A percentile compares a stretch with the other conserved stretches of the same genome.
phyloP scores from a whole-genome alignment of 805 yeast genomes.

The Blastobotrys parvus region DNA sequence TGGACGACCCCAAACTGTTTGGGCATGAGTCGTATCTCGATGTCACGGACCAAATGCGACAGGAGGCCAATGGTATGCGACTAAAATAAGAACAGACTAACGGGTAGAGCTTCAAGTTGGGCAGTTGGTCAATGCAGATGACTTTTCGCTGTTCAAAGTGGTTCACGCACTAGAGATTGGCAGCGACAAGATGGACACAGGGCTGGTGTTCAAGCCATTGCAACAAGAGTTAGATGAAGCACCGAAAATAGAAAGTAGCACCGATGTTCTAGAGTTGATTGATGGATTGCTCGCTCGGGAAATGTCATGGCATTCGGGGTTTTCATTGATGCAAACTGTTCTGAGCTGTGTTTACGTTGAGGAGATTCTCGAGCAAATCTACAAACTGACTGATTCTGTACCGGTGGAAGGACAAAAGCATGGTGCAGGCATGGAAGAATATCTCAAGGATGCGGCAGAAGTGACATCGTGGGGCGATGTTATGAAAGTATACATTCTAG shows the following conservation, averaged over 20 bases:
- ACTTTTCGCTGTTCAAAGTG: constrained; percentile 68
- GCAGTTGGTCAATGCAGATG: constrained; percentile 48
- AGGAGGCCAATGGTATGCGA: constrained; percentile 14
- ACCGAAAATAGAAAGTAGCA: constrained; percentile 29
- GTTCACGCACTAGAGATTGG: constrained; percentile 71
- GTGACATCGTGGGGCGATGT: constrained; percentile 16
- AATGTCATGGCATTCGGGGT: constrained; percentile 69
- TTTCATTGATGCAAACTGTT: constrained; percentile 68
- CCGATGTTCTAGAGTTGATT: constrained; percentile 42
- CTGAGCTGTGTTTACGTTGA: constrained; percentile 70
- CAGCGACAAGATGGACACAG: constrained; percentile 70
- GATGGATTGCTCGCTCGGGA: constrained; percentile 47
- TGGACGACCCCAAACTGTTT: constrained; percentile 19
- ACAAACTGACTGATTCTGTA: constrained; percentile 3
- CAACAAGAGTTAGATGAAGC: constrained; percentile 39
- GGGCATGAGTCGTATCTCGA: constrained; percentile 25
- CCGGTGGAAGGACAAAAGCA: too few species aligned
- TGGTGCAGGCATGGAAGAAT: constrained; percentile 3
- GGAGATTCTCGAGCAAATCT: constrained; percentile 35
- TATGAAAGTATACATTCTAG: constrained; percentile 18
- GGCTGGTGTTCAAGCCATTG: constrained; percentile 42
- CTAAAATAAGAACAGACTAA: not conserved
- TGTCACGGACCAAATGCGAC: constrained; percentile 19
- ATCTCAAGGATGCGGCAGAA: too few species aligned
- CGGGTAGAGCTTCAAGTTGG: constrained; percentile 39